Evolutionary conservation across 805 yeast species (phyloP).

Genomic region (Zygosaccharomyces kombuchaensis): DNA sequence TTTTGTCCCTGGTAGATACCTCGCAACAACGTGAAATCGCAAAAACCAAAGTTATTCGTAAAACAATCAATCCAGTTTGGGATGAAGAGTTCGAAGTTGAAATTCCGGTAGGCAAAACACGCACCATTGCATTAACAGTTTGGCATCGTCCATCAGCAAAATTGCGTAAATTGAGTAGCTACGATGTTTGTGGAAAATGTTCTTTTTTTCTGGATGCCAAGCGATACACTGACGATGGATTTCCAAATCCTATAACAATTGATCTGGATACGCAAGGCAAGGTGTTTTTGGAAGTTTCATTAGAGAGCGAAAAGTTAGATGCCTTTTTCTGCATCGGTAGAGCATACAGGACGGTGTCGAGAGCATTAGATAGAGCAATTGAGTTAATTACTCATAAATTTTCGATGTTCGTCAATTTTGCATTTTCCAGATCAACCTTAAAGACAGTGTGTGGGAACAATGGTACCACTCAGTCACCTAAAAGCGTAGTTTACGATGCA

Average conservation of each 20-base stretch:
- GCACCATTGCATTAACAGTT: conserved; percentile 53
- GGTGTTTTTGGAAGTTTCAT: conserved; percentile 59
- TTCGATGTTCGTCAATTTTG: conserved; percentile 54
- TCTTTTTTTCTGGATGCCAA: conserved; percentile 56
- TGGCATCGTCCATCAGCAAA: conserved; percentile 58
- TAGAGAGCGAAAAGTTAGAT: conserved; percentile 76
- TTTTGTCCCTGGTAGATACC: conserved; percentile 60
- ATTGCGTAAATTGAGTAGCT: conserved; percentile 39
- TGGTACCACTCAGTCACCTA: conserved; percentile 43
- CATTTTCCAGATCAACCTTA: conserved; percentile 54
- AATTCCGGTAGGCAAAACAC: conserved; percentile 39
- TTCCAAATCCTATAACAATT: conserved; percentile 54
- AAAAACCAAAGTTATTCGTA: conserved; percentile 60
- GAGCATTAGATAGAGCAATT: conserved; percentile 63
- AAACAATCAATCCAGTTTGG: conserved; percentile 72
- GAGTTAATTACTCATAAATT: conserved; percentile 71
- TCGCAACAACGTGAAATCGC: conserved; percentile 52
- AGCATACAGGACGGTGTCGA: conserved; percentile 58
- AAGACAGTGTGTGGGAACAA: conserved; percentile 49
- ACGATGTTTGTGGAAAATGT: conserved; percentile 64
- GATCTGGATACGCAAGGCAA: conserved; percentile 68
- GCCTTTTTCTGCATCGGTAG: conserved; percentile 78
- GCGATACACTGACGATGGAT: conserved; percentile 60
- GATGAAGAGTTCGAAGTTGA: conserved; percentile 74
- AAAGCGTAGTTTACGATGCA: conserved; percentile 54